A percentile compares a stretch with the other conserved stretches of the same genome.
Conservation (phyloP, 257 asterid species). For the Solanum arcanum region DNA sequence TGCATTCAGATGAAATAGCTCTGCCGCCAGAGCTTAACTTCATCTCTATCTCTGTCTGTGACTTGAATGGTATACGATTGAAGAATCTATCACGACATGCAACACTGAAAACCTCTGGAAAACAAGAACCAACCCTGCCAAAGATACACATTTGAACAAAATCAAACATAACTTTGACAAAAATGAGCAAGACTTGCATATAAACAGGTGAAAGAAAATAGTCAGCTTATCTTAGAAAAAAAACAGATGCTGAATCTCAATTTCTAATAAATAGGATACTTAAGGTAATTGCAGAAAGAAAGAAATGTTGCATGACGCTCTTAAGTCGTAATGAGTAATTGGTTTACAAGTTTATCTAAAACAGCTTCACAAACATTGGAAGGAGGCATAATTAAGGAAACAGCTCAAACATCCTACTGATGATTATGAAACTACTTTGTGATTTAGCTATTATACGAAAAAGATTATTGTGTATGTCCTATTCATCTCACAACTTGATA, state of each 20-base stretch:
- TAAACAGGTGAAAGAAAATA: not conserved
- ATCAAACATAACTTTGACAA: not conserved
- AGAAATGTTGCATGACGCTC: not conserved
- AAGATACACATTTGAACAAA: not conserved
- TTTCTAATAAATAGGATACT: not conserved
- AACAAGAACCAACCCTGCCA: constrained; percentile 43
- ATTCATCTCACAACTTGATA: not conserved
- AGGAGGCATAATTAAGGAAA: not conserved
- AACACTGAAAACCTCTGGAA: constrained; percentile 17
- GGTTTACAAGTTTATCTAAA: not conserved
- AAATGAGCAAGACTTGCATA: not conserved
- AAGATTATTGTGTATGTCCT: not conserved
- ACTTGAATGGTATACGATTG: constrained; percentile 24
- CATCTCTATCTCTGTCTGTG: constrained; percentile 16
- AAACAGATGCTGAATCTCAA: not conserved
- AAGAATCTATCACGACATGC: constrained; percentile 36
- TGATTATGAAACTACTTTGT: not conserved
- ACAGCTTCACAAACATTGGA: not conserved
- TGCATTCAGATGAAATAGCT: constrained; percentile 10
- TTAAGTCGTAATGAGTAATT: not conserved
- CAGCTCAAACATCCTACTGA: not conserved
- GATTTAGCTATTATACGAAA: not conserved
- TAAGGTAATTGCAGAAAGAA: not conserved
- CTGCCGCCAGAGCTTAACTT: constrained; percentile 8
- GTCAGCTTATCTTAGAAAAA: not conserved